Percentiles rank a stretch among this genome's conserved stretches.
Evolutionary conservation across 1,284 basidiomycete genomes (phyloP).

Genomic region (Earliella scabrosa): DNA sequence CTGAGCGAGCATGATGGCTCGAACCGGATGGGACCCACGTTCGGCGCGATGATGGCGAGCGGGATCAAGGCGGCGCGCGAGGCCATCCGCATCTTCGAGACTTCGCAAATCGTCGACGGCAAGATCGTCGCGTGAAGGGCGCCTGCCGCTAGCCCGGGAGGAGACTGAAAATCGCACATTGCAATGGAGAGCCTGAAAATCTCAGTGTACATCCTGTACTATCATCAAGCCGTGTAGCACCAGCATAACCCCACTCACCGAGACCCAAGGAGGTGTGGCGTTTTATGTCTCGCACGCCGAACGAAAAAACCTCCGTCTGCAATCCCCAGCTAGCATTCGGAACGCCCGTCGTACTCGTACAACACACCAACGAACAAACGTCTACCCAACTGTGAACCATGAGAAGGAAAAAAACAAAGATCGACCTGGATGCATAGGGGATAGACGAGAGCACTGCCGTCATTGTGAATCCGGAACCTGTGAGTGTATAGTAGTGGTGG

Average conservation of each 20-base stretch:
- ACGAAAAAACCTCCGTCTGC: constrained; percentile 1
- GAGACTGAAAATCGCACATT: too few species aligned
- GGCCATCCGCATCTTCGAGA: constrained; percentile 67
- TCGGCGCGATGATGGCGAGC: constrained; percentile 83
- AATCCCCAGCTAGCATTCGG: constrained; percentile 11
- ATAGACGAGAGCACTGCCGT: constrained; percentile 8
- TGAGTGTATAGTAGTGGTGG: neutral
- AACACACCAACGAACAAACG: constrained; percentile 13
- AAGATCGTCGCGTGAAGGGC: constrained; percentile 57
- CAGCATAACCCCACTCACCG: too few species aligned
- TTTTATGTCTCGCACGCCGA: too few species aligned
- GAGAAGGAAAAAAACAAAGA: neutral
- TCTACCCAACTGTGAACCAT: neutral
- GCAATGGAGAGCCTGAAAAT: too few species aligned
- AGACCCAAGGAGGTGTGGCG: too few species aligned
- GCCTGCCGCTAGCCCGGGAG: too few species aligned
- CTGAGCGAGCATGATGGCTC: constrained; percentile 84
- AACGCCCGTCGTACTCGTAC: constrained; percentile 15
- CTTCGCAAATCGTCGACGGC: constrained; percentile 64
- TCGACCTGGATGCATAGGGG: constrained; percentile 15
- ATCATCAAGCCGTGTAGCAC: too few species aligned
- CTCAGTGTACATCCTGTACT: too few species aligned
- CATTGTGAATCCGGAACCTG: neutral
- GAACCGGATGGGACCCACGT: constrained; percentile 78
- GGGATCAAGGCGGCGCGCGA: constrained; percentile 82